Evolutionary conservation across 139 green algal genomes (phyloP).

Genomic region (Micractinium conductrix): DNA sequence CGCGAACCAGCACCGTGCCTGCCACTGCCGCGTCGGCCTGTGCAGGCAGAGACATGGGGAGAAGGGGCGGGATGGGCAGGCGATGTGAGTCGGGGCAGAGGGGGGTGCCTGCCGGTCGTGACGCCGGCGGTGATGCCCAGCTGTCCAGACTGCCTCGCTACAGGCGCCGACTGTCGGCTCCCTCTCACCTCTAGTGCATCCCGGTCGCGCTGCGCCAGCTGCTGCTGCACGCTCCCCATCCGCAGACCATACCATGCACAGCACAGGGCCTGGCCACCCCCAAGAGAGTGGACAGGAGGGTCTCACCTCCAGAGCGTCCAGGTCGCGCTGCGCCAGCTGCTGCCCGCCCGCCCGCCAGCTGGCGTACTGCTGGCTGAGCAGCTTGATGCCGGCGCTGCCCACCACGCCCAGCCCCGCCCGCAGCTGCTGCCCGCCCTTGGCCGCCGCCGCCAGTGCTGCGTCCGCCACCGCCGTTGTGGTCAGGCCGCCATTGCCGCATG

Average conservation of each 20-base stretch:
- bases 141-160: neutral
- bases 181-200: constrained; percentile 17
- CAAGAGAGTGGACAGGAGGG: no score
- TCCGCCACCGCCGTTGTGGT: constrained; percentile 20
- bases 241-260: no score
- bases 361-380: constrained; percentile 24
- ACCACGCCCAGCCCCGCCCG: constrained; percentile 9
- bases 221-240: no score
- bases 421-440: constrained; percentile 42
- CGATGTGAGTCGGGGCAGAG: neutral
- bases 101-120: no score
- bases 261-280: no score
- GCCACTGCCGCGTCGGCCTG: constrained; percentile 33
- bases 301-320: constrained; percentile 15
- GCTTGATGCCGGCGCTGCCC: constrained; percentile 33
- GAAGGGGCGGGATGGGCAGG: neutral
- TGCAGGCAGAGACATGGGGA: neutral
- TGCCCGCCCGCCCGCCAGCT: constrained; percentile 12
- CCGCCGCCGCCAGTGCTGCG: neutral
- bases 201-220: constrained; percentile 1
- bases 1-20: constrained; percentile 64
- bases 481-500: neutral
- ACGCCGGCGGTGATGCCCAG: no score
- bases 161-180: neutral
- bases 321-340: constrained; percentile 3